phyloP scores from a whole-genome alignment of 2,329 filamentous ascomycete genomes.

The Lecanoromycetidae sp. region DNA sequence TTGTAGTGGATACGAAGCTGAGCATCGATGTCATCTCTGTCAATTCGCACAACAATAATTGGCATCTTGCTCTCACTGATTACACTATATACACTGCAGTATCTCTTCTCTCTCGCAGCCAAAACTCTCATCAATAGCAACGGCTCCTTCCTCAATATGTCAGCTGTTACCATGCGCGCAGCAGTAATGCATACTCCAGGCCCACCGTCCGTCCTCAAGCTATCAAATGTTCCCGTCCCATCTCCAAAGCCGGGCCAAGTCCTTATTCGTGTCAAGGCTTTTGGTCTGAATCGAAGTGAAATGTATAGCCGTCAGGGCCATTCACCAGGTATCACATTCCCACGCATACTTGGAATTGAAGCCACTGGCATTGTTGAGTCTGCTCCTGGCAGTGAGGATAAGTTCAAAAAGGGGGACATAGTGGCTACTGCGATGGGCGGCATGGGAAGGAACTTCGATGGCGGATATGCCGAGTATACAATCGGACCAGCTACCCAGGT shows the following conservation, averaged over 20 bases:
- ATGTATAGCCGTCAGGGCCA: constrained; percentile 35
- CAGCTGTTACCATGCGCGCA: too few species aligned
- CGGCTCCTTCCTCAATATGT: too few species aligned
- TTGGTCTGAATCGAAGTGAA: constrained; percentile 18
- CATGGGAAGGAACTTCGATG: constrained; percentile 36
- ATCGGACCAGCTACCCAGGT: constrained; percentile 32
- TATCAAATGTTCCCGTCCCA: too few species aligned
- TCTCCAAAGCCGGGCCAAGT: too few species aligned
- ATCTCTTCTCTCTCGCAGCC: background rate
- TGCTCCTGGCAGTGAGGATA: constrained; percentile 24
- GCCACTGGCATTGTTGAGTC: constrained; percentile 31
- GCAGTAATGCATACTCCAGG: too few species aligned
- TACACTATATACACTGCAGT: too few species aligned
- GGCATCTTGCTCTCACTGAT: too few species aligned
- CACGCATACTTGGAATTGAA: constrained; percentile 37
- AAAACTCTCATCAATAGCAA: too few species aligned
- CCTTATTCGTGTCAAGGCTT: constrained; percentile 26
- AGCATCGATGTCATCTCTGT: too few species aligned
- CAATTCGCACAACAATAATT: too few species aligned
- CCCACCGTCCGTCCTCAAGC: too few species aligned
- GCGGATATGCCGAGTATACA: constrained; percentile 39
- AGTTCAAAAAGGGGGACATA: constrained; percentile 30
- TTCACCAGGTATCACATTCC: constrained; percentile 30
- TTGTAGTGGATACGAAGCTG: too few species aligned
- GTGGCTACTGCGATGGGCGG: constrained; percentile 39